Conservation (phyloP, 768 basidiomycete species). For the Naganishia vaughanmartiniae region DNA sequence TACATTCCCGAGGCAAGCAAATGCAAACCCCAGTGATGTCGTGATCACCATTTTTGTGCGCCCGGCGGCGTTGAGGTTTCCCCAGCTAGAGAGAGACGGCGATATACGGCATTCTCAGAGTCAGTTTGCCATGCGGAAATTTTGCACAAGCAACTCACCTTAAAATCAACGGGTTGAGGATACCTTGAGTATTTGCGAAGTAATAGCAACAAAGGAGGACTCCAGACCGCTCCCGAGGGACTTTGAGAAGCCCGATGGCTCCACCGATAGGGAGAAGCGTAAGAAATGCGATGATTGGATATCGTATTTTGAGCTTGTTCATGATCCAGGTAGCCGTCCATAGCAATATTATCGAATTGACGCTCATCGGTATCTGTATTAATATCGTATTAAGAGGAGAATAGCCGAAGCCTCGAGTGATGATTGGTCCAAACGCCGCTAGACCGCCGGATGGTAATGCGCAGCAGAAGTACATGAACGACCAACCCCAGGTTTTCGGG, state of each 20-base stretch:
- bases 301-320: slow-evolving; percentile 45
- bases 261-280: slow-evolving; percentile 40
- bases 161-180: slow-evolving; percentile 33
- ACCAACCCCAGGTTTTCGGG: slow-evolving; percentile 38
- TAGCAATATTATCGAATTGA: slow-evolving; percentile 41
- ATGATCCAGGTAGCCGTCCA: slow-evolving; percentile 41
- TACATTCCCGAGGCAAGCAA: slow-evolving; percentile 40
- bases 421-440: slow-evolving; percentile 37
- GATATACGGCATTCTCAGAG: no score
- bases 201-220: slow-evolving; percentile 27
- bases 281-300: slow-evolving; percentile 34
- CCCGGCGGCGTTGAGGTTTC: slow-evolving; percentile 38
- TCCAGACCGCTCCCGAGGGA: slow-evolving; percentile 33
- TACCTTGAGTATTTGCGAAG: slow-evolving; percentile 23
- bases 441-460: slow-evolving; percentile 31
- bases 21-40: slow-evolving; percentile 37
- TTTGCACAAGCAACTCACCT: background rate
- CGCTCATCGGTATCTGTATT: slow-evolving; percentile 47
- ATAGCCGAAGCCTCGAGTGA: slow-evolving; percentile 37
- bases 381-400: slow-evolving; percentile 28
- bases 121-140: no score
- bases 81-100: slow-evolving; percentile 27
- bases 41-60: slow-evolving; percentile 41
- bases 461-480: slow-evolving; percentile 44
- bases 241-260: slow-evolving; percentile 39